Conservation (phyloP, 2,329 filamentous ascomycete species). For the Septoria petroselini region DNA sequence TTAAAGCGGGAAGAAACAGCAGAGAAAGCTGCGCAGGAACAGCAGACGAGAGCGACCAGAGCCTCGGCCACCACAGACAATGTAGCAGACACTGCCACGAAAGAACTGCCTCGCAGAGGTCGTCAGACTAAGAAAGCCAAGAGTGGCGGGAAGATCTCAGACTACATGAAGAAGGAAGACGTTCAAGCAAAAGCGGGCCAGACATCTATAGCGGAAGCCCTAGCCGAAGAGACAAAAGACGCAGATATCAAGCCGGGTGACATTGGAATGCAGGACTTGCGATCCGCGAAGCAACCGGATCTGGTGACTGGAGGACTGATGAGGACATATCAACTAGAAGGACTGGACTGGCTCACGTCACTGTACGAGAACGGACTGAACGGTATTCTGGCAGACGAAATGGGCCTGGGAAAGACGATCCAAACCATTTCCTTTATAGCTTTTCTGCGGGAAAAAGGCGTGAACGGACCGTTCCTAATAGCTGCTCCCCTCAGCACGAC, state of each 20-base stretch:
- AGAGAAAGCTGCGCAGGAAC: constrained; percentile 46
- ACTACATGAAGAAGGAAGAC: constrained; percentile 60
- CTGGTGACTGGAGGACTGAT: constrained; percentile 84
- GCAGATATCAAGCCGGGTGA: constrained; percentile 58
- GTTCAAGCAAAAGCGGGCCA: constrained; percentile 53
- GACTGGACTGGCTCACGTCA: constrained; percentile 84
- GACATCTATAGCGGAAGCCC: constrained; percentile 54
- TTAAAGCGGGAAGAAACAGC: constrained; percentile 48
- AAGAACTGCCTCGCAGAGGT: constrained; percentile 34
- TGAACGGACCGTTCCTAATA: constrained; percentile 86
- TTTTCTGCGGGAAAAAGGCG: constrained; percentile 79
- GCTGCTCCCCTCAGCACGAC: constrained; percentile 87
- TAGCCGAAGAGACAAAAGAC: constrained; percentile 58
- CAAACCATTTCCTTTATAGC: constrained; percentile 88
- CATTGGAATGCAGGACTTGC: constrained; percentile 64
- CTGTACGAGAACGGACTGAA: constrained; percentile 87
- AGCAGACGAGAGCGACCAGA: constrained; percentile 48
- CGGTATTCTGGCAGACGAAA: constrained; percentile 88
- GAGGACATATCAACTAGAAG: constrained; percentile 91
- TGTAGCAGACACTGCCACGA: constrained; percentile 22
- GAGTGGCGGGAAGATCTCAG: constrained; percentile 50
- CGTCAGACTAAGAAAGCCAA: constrained; percentile 37
- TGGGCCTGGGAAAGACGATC: constrained; percentile 90
- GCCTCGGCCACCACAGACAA: constrained; percentile 28
- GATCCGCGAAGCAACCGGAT: constrained; percentile 80